Evolutionary conservation across 1,139 yeast genomes (phyloP).

Genomic region (Kurtzmaniella quercitrusa): DNA sequence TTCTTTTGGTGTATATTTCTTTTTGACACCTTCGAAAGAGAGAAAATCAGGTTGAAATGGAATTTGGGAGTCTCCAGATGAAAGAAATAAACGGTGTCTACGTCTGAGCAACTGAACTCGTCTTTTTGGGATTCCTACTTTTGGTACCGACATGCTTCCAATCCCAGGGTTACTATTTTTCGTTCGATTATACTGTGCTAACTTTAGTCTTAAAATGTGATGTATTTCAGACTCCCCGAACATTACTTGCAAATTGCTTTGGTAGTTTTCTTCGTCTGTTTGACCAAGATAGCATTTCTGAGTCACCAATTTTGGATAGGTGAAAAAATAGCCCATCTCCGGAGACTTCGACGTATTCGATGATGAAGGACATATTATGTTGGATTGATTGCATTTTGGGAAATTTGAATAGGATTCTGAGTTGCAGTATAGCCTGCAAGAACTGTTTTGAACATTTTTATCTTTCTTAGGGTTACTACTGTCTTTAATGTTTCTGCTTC

Average conservation of each 20-base stretch:
- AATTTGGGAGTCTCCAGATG: not conserved
- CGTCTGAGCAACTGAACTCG: too few relatives aligned
- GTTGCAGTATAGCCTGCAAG: too few relatives aligned
- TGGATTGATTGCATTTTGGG: too few relatives aligned
- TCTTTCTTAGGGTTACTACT: too few relatives aligned
- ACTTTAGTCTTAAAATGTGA: not conserved
- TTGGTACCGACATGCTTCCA: too few relatives aligned
- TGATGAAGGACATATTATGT: too few relatives aligned
- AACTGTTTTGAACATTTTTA: too few relatives aligned
- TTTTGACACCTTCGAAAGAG: not conserved
- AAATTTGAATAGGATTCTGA: too few relatives aligned
- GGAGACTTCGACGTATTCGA: too few relatives aligned
- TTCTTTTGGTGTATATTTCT: not conserved
- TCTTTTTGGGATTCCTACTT: not conserved
- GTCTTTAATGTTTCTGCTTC: too few relatives aligned
- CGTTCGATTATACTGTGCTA: not conserved
- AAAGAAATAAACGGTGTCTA: not conserved
- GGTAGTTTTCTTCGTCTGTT: not conserved
- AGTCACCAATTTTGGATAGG: not conserved
- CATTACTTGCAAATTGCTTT: not conserved
- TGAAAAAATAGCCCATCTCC: not conserved
- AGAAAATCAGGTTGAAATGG: not conserved
- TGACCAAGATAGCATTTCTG: not conserved
- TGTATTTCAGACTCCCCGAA: not conserved
- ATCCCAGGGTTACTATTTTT: not conserved